Conservation (phyloP, 2,329 filamentous ascomycete species). For the Chaetomiaceae sp. region DNA sequence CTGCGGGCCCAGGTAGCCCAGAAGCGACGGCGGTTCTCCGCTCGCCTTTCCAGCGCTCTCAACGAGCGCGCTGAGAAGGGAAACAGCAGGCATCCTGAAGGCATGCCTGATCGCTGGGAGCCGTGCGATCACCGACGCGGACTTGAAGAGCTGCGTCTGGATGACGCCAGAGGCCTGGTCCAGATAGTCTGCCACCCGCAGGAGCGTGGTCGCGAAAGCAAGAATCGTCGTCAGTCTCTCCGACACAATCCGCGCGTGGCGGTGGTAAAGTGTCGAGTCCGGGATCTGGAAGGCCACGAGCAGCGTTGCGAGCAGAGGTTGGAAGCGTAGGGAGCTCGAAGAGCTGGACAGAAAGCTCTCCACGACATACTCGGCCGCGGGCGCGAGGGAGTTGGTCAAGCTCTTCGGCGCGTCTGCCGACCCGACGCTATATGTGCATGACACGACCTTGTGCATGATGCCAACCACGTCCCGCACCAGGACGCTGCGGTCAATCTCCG, state of each 20-base stretch:
- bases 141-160: conserved; percentile 75
- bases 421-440: conserved; percentile 69
- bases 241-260: conserved; percentile 48
- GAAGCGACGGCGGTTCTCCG: conserved; percentile 84
- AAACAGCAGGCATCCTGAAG: conserved; percentile 60
- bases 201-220: conserved; percentile 59
- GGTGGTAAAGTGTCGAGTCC: conserved; percentile 56
- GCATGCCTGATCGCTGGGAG: conserved; percentile 64
- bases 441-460: conserved; percentile 65
- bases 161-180: conserved; percentile 59
- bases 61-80: conserved; percentile 67
- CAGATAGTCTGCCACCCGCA: conserved; percentile 62
- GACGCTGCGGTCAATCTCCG: conserved; percentile 59
- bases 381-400: conserved; percentile 57
- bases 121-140: conserved; percentile 67
- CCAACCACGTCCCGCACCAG: conserved; percentile 63
- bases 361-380: conserved; percentile 69
- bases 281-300: conserved; percentile 54
- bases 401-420: conserved; percentile 37
- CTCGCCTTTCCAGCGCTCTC: conserved; percentile 58
- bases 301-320: conserved; percentile 68
- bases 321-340: conserved; percentile 64
- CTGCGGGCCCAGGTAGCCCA: conserved; percentile 79
- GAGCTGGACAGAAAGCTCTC: conserved; percentile 69
- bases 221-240: conserved; percentile 60